phyloP scores from a whole-genome alignment of 495 filamentous ascomycete species.

The Oleoguttula mirabilis region DNA sequence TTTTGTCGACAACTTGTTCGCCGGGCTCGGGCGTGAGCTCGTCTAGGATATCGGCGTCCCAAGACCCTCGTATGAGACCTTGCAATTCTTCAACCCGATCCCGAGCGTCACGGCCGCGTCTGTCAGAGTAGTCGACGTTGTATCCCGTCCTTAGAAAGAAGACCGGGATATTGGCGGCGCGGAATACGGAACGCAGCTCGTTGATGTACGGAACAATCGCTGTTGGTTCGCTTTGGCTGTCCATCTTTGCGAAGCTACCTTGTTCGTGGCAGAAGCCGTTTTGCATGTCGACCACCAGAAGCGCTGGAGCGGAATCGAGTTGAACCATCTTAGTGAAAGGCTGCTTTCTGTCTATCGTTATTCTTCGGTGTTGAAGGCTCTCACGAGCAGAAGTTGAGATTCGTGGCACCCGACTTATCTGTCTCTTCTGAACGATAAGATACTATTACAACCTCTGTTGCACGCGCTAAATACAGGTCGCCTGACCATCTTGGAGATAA shows the following conservation, averaged over 20 bases:
- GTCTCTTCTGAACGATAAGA: too few relatives aligned
- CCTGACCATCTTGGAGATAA: too few relatives aligned
- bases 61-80: slow-evolving; percentile 22
- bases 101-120: slow-evolving; percentile 3
- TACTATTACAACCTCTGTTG: too few relatives aligned
- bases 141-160: slow-evolving; percentile 21
- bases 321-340: background rate
- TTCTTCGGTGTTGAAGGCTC: background rate
- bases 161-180: slow-evolving; percentile 15
- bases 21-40: slow-evolving; percentile 16
- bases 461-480: too few relatives aligned
- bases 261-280: slow-evolving; percentile 23
- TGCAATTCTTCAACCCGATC: slow-evolving; percentile 12
- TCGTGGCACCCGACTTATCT: background rate
- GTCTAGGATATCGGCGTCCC: slow-evolving; percentile 21
- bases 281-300: slow-evolving; percentile 23
- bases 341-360: background rate
- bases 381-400: background rate
- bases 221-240: slow-evolving; percentile 20
- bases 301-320: background rate
- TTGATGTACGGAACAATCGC: slow-evolving; percentile 23
- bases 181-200: slow-evolving; percentile 16
- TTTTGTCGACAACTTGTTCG: slow-evolving; percentile 19
- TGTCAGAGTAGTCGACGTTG: slow-evolving; percentile 24
- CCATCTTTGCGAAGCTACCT: slow-evolving; percentile 21